These are phyloP conservation scores for Mycena haematopus DNA, from an alignment of 768 basidiomycete genomes.

Conservation along the genomic window DNA sequence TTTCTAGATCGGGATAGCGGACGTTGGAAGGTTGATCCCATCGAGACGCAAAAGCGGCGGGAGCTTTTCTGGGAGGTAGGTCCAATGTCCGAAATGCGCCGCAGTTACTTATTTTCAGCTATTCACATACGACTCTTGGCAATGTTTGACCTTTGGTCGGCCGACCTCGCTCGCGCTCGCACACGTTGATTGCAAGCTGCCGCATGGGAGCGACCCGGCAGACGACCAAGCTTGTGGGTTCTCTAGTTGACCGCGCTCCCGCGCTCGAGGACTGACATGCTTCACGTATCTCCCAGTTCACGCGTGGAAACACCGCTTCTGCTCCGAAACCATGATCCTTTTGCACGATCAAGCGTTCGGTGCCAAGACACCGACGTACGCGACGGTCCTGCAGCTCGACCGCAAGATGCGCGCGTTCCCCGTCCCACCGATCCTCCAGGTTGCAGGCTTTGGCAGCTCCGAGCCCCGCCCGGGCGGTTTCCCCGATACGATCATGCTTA, in stretches of 20 bases:
- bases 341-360: constrained; percentile 77
- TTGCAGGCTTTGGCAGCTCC: constrained; percentile 68
- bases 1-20: constrained; percentile 70
- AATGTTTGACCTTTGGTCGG: constrained; percentile 73
- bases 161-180: constrained; percentile 72
- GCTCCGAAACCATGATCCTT: constrained; percentile 71
- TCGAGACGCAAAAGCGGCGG: constrained; percentile 66
- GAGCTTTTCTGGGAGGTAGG: constrained; percentile 69
- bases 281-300: constrained; percentile 48
- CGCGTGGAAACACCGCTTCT: constrained; percentile 74
- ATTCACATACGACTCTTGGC: constrained; percentile 59
- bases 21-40: constrained; percentile 65
- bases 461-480: constrained; percentile 51
- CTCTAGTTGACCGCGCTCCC: constrained; percentile 4
- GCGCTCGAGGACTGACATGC: constrained; percentile 11
- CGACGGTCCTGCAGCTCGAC: constrained; percentile 70
- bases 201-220: constrained; percentile 51
- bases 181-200: constrained; percentile 72
- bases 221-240: constrained; percentile 66
- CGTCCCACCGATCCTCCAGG: constrained; percentile 68
- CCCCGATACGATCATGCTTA: constrained; percentile 59
- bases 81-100: constrained; percentile 29
- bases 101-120: constrained; percentile 31
- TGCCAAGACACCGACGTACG: constrained; percentile 71
- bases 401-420: constrained; percentile 72